These are phyloP conservation scores for Tuber calosporum DNA, from an alignment of 495 filamentous ascomycete species.

Conservation along the genomic window DNA sequence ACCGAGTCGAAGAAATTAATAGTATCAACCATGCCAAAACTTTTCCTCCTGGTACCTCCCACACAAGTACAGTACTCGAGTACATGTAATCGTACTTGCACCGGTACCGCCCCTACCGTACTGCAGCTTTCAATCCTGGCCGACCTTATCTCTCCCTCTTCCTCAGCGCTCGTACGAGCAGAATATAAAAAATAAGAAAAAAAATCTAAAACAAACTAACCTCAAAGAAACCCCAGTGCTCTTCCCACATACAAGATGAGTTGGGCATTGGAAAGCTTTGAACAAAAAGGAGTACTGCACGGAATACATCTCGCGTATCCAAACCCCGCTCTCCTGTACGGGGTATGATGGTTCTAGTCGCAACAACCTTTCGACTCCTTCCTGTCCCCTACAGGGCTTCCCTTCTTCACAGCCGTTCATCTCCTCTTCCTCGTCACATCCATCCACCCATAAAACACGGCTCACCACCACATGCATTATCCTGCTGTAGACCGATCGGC, in stretches of 20 bases:
- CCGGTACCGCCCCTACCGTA: too few relatives aligned
- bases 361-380: background rate
- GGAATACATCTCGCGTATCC: constrained; percentile 20
- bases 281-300: constrained; percentile 16
- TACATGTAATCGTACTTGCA: too few relatives aligned
- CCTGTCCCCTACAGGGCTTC: background rate
- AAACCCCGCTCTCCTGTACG: constrained; percentile 27
- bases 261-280: background rate
- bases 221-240: background rate
- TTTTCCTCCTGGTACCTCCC: background rate
- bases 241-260: background rate
- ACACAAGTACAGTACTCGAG: background rate
- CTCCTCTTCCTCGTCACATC: background rate
- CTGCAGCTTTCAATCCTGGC: background rate
- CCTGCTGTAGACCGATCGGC: background rate
- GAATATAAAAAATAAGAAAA: background rate
- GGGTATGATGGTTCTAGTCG: constrained; percentile 30
- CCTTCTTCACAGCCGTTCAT: background rate
- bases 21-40: constrained; percentile 19
- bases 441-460: background rate
- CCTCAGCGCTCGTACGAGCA: too few relatives aligned
- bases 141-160: background rate
- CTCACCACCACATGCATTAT: background rate
- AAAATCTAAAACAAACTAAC: constrained; percentile 1
- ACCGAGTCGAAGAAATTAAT: constrained; percentile 30